A percentile compares a stretch with the other conserved stretches of the same genome.
These are phyloP conservation scores for Globisporangium splendens DNA, from an alignment of 352 stramenopile genomes.

Conservation along the genomic window DNA sequence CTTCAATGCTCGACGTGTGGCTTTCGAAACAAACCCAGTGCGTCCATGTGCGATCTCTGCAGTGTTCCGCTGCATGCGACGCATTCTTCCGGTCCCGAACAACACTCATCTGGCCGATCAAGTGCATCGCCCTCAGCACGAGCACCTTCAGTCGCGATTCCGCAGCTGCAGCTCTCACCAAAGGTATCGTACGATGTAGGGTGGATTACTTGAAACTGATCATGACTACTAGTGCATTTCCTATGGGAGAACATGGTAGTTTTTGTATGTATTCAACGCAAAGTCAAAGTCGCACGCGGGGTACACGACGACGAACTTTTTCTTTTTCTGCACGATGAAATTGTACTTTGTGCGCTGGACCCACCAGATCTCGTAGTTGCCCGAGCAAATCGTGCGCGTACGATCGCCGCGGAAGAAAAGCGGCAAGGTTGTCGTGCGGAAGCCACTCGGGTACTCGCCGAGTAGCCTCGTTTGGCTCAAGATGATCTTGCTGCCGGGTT, in stretches of 20 bases:
- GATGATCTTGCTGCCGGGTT: constrained; percentile 56
- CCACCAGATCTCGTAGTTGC: constrained; percentile 87
- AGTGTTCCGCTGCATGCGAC: constrained; percentile 24
- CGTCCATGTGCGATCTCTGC: constrained; percentile 57
- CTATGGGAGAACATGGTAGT: constrained; percentile 39
- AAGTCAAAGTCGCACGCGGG: constrained; percentile 81
- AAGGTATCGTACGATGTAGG: constrained; percentile 33
- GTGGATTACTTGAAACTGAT: constrained; percentile 15
- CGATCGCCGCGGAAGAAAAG: constrained; percentile 67
- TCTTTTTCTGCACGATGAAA: constrained; percentile 82
- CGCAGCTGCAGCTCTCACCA: constrained; percentile 9
- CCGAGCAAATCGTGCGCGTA: constrained; percentile 58
- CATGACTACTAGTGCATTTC: neutral
- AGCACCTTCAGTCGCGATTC: neutral
- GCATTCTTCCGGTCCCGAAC: neutral
- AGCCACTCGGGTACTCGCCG: constrained; percentile 67
- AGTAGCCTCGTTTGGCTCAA: constrained; percentile 69
- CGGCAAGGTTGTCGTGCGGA: constrained; percentile 70
- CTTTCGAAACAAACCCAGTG: constrained; percentile 54
- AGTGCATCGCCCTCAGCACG: neutral
- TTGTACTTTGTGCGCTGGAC: constrained; percentile 78
- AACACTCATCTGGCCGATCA: no score
- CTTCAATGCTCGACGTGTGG: constrained; percentile 61
- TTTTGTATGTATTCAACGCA: constrained; percentile 75
- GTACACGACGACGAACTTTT: constrained; percentile 54